These are phyloP conservation scores for Ascocoryne sarcoides DNA, from an alignment of 2,329 filamentous ascomycete genomes.

Conservation along the genomic window DNA sequence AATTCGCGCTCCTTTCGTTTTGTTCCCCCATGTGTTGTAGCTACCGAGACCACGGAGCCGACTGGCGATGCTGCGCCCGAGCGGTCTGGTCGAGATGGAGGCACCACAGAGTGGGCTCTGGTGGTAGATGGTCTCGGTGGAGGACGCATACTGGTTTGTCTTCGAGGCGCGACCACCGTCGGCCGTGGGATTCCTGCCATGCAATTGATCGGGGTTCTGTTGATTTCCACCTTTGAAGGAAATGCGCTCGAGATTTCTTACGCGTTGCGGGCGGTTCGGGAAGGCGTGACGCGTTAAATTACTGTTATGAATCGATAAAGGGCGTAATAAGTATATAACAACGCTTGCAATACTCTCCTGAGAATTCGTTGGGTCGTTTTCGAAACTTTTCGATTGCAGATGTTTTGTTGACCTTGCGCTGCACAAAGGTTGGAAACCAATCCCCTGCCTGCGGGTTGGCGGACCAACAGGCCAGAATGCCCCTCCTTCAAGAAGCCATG, in stretches of 20 bases:
- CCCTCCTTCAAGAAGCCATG: background rate
- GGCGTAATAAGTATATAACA: background rate
- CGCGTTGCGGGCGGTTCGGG: constrained; percentile 1
- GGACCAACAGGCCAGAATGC: background rate
- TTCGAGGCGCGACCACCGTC: constrained; percentile 37
- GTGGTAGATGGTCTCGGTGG: constrained; percentile 43
- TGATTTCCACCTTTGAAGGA: background rate
- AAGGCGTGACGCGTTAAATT: constrained; percentile 1
- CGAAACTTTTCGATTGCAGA: background rate
- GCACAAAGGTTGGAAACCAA: background rate
- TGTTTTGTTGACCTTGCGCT: constrained; percentile 2
- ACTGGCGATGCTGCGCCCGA: constrained; percentile 50
- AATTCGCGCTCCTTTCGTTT: constrained; percentile 88
- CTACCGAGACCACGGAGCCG: constrained; percentile 54
- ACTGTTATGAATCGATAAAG: background rate
- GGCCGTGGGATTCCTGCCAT: constrained; percentile 49
- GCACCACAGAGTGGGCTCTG: constrained; percentile 37
- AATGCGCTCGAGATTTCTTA: background rate
- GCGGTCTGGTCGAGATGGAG: constrained; percentile 18
- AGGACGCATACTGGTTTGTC: constrained; percentile 41
- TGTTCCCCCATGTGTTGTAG: constrained; percentile 42
- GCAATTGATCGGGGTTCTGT: constrained; percentile 7
- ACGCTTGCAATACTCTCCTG: background rate
- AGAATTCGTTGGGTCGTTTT: background rate
- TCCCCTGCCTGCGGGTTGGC: background rate